A percentile compares a stretch with the other conserved stretches of the same genome.
phyloP scores from a whole-genome alignment of 2,329 filamentous ascomycete genomes.

The Simplicillium sp. region DNA sequence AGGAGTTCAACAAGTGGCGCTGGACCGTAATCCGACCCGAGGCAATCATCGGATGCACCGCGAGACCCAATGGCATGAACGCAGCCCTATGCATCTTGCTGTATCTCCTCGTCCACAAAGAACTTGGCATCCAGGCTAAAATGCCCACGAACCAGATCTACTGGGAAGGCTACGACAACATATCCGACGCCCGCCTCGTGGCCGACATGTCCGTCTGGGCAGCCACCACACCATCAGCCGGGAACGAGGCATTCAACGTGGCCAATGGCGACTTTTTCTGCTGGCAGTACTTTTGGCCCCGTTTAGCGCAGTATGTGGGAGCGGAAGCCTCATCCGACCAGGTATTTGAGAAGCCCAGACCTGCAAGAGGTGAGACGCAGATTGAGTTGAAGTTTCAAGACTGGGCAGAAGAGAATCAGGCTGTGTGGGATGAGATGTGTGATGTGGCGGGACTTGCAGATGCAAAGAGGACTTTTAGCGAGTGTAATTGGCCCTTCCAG shows the following conservation, averaged over 20 bases:
- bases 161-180: constrained; percentile 1
- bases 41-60: not conserved
- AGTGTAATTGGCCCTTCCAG: constrained; percentile 1
- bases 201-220: constrained; percentile 1
- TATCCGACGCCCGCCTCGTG: not conserved
- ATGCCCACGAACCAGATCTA: constrained; percentile 1
- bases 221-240: constrained; percentile 23
- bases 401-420: not conserved
- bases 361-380: not conserved
- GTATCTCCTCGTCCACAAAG: not conserved
- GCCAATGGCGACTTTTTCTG: constrained; percentile 6
- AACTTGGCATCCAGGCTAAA: not conserved
- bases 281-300: constrained; percentile 5
- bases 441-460: not conserved
- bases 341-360: not conserved
- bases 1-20: not conserved
- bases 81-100: not conserved
- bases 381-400: not conserved
- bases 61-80: constrained; percentile 1
- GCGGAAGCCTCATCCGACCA: constrained; percentile 1
- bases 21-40: constrained; percentile 1
- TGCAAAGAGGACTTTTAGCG: constrained; percentile 3
- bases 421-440: constrained; percentile 1
- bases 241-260: constrained; percentile 6
- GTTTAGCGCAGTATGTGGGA: constrained; percentile 1